A percentile compares a stretch with the other conserved stretches of the same genome.
phyloP scores from a whole-genome alignment of 2,329 filamentous ascomycete genomes.

The Arachnomyces sp. region DNA sequence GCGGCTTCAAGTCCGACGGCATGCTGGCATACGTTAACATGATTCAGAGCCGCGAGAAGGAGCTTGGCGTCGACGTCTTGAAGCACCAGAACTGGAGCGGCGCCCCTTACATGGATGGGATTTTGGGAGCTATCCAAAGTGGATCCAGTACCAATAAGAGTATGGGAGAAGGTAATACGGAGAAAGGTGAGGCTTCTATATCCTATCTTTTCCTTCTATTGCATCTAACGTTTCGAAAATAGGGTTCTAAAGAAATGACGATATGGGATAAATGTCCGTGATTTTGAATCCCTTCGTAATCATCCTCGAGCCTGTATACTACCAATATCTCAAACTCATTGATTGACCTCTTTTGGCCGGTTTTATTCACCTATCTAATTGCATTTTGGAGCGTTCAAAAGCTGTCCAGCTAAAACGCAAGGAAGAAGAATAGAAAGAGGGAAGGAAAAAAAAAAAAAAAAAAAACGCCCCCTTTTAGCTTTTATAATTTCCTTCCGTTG shows the following conservation, averaged over 20 bases:
- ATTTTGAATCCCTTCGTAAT: neutral
- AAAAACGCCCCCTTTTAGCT: slow-evolving; percentile 1
- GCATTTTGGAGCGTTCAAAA: too few relatives aligned
- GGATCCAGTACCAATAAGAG: slow-evolving; percentile 83
- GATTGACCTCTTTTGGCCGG: too few relatives aligned
- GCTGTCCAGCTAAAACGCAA: too few relatives aligned
- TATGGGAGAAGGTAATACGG: slow-evolving; percentile 93
- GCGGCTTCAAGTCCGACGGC: slow-evolving; percentile 77
- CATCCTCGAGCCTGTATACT: too few relatives aligned
- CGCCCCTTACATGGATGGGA: slow-evolving; percentile 73
- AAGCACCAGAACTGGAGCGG: slow-evolving; percentile 82
- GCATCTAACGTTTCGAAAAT: neutral
- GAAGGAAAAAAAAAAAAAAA: too few relatives aligned
- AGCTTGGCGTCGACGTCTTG: slow-evolving; percentile 81
- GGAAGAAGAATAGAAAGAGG: too few relatives aligned
- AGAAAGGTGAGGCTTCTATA: slow-evolving; percentile 39
- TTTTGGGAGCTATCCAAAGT: slow-evolving; percentile 82
- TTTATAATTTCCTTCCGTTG: slow-evolving; percentile 1
- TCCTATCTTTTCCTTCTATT: slow-evolving; percentile 2
- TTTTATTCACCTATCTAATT: too few relatives aligned
- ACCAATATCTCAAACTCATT: too few relatives aligned
- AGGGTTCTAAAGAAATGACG: neutral
- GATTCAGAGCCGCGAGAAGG: slow-evolving; percentile 83
- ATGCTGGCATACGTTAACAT: slow-evolving; percentile 98
- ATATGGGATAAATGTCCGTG: neutral